phyloP scores from a whole-genome alignment of 1,284 basidiomycete species.

The Sporisorium scitamineum region DNA sequence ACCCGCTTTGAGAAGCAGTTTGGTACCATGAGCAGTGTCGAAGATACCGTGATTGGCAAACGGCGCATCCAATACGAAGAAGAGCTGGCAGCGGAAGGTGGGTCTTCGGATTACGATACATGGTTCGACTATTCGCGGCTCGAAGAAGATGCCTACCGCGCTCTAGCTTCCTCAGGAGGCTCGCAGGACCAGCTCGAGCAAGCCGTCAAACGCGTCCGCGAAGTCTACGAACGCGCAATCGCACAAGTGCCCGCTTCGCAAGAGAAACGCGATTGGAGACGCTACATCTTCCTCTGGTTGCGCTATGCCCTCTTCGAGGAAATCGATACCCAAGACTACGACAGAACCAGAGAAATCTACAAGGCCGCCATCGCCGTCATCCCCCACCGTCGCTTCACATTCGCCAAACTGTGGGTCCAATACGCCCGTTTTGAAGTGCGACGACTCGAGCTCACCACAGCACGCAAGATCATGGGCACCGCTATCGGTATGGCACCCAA shows the following conservation, averaged over 20 bases:
- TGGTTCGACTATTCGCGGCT: constrained; percentile 97
- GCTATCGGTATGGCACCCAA: constrained; percentile 97
- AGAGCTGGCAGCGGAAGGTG: constrained; percentile 69
- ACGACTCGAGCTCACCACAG: constrained; percentile 82
- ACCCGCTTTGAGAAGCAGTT: constrained; percentile 99
- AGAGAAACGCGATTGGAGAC: constrained; percentile 81
- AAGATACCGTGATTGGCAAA: constrained; percentile 94
- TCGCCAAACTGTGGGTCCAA: constrained; percentile 82
- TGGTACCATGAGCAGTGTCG: constrained; percentile 86
- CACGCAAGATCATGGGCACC: constrained; percentile 88
- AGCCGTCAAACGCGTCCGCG: constrained; percentile 76
- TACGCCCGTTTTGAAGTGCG: constrained; percentile 94
- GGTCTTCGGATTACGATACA: constrained; percentile 87
- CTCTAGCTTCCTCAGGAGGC: constrained; percentile 67
- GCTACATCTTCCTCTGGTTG: constrained; percentile 97
- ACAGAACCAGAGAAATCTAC: constrained; percentile 88
- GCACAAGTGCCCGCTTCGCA: constrained; percentile 88
- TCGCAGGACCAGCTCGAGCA: constrained; percentile 35
- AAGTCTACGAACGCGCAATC: constrained; percentile 96
- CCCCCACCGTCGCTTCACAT: constrained; percentile 96
- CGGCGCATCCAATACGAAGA: constrained; percentile 90
- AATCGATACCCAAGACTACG: constrained; percentile 89
- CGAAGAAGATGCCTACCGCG: constrained; percentile 86
- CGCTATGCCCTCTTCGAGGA: constrained; percentile 98
- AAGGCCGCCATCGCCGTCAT: constrained; percentile 88